Evolutionary conservation across 768 basidiomycete species (phyloP), one percentile per base, ranked within the genome.

Genomic region (Boletus rubropictus): DNA sequence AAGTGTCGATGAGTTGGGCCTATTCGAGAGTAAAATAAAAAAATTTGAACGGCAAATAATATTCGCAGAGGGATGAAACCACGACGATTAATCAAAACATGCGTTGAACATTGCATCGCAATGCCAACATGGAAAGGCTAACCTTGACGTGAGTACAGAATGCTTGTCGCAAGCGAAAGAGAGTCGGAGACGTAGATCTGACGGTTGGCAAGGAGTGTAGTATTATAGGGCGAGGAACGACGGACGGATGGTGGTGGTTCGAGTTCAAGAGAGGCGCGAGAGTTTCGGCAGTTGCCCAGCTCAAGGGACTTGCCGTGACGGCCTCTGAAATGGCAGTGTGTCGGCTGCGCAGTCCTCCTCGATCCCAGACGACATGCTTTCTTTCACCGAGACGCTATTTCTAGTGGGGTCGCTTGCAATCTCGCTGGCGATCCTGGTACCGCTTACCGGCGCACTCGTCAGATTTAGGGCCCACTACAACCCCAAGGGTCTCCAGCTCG

Each of bases 381-480:
- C 64, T 25, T 35, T 75, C 44, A 18, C 60, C 10, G 72, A 76
- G 4, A 48, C 74, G 7, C 44, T 79, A 10, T 12, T 28, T 1
- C 25, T 40, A 18, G 52, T 70, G 5, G 59, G 72, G 9, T 77
- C 81, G 18, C 57, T 80, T 22, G 66, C 68, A 20, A 36, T 83
- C 29, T 80, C 78, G 29, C 64, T 87, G n/a, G 72, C 69, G 29
- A 61, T 85, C 22, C 68, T 79, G 15, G 77, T 87, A 5, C 79
- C 81, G 10, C 66, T 88, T 11, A 74, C 79, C 7, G 88, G 87
- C 4, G 72, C 82, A 11, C 72, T 89, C 9, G 82, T 90, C 7
- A 76, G 88, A 39, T 81, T 86, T 62, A 75, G 89, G 65, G 86
- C 86, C 25, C 89, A 91, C 61, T 91, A 86, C 70, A 88, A 86